These are phyloP conservation scores for Agastache rugosa DNA, from an alignment of 257 asterid species.

Conservation along the genomic window DNA sequence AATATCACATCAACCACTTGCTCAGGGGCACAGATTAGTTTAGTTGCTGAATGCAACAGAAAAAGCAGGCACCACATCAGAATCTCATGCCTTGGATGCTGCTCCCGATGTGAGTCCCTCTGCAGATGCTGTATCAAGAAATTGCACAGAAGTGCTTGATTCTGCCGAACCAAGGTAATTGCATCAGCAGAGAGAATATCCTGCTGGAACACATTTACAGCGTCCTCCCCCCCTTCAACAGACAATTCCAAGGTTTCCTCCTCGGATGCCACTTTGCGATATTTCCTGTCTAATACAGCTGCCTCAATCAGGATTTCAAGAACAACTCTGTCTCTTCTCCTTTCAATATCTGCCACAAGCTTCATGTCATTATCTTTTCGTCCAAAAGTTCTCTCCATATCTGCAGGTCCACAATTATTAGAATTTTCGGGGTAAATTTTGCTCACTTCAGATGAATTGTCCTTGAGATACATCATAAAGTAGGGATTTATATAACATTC, in stretches of 20 bases:
- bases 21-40: constrained; percentile 71
- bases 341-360: constrained; percentile 78
- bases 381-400: constrained; percentile 50
- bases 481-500: constrained; percentile 91
- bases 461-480: constrained; percentile 68
- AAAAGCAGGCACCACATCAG: constrained; percentile 89
- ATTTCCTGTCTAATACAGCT: constrained; percentile 75
- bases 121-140: constrained; percentile 69
- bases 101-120: constrained; percentile 56
- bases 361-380: constrained; percentile 60
- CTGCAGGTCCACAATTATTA: constrained; percentile 50
- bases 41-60: constrained; percentile 91
- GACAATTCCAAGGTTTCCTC: constrained; percentile 46
- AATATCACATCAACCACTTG: constrained; percentile 82
- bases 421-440: constrained; percentile 43
- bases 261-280: constrained; percentile 45
- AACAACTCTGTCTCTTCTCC: constrained; percentile 90
- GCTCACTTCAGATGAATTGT: constrained; percentile 45
- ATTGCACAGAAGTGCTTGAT: constrained; percentile 77
- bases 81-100: constrained; percentile 78
- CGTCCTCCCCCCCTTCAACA: constrained; percentile 62
- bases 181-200: constrained; percentile 86
- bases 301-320: constrained; percentile 94
- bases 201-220: constrained; percentile 52
- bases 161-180: constrained; percentile 83